These are phyloP conservation scores for Aspergillaceae sp. DNA, from an alignment of 2,329 filamentous ascomycete genomes.

Conservation along the genomic window DNA sequence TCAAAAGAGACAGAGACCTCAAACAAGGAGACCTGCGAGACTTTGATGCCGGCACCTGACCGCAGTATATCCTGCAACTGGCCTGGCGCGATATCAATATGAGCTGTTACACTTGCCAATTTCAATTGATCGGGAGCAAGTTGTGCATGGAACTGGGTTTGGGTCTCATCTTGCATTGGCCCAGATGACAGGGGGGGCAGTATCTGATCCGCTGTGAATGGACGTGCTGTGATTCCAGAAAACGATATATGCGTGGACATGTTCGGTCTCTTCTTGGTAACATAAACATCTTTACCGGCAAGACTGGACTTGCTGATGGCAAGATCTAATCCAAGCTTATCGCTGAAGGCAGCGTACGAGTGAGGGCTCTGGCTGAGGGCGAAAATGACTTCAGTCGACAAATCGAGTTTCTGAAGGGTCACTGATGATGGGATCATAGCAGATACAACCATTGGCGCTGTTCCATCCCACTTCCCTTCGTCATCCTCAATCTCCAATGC, in stretches of 20 bases:
- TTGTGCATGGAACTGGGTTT: background rate
- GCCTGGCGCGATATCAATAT: background rate
- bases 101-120: background rate
- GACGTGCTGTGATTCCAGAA: background rate
- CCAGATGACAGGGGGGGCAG: background rate
- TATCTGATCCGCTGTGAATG: background rate
- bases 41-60: background rate
- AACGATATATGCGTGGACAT: conserved; percentile 4
- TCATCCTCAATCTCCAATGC: conserved; percentile 13
- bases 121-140: background rate
- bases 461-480: conserved; percentile 14
- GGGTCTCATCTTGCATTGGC: background rate
- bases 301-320: conserved; percentile 12
- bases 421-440: conserved; percentile 4
- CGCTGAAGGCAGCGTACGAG: background rate
- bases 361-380: background rate
- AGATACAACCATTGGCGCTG: conserved; percentile 17
- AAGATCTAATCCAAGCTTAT: conserved; percentile 11
- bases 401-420: background rate
- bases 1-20: background rate
- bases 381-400: background rate
- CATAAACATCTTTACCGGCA: conserved; percentile 13
- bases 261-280: conserved; percentile 21
- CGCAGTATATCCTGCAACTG: background rate
- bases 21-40: background rate